These are phyloP conservation scores for Pseudogymnoascus sp. DNA, from an alignment of 2,329 filamentous ascomycete genomes.

Conservation along the genomic window DNA sequence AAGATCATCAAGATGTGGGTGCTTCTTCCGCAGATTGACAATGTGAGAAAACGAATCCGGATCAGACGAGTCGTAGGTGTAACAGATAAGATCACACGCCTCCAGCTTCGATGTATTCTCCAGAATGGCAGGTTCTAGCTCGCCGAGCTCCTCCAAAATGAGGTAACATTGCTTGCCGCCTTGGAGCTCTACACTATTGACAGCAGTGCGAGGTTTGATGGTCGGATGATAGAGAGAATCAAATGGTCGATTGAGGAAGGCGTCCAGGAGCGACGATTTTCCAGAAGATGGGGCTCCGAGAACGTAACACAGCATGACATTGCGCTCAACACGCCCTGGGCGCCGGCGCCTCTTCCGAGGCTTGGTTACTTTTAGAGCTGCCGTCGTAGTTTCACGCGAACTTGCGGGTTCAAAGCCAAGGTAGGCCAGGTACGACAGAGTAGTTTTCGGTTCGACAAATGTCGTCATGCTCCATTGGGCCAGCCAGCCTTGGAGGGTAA, in stretches of 20 bases:
- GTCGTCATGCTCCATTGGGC: constrained; percentile 99
- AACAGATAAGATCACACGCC: constrained; percentile 88
- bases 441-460: constrained; percentile 90
- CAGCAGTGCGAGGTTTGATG: constrained; percentile 86
- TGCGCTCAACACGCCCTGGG: constrained; percentile 81
- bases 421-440: constrained; percentile 90
- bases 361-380: constrained; percentile 87
- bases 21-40: constrained; percentile 68
- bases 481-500: constrained; percentile 95
- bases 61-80: constrained; percentile 93
- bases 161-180: constrained; percentile 96
- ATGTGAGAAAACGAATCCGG: constrained; percentile 94
- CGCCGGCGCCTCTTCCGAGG: constrained; percentile 76
- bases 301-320: constrained; percentile 90
- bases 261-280: constrained; percentile 84
- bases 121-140: constrained; percentile 88
- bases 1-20: constrained; percentile 78
- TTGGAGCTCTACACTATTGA: constrained; percentile 92
- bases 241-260: constrained; percentile 85
- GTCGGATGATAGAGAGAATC: constrained; percentile 80
- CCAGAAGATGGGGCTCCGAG: constrained; percentile 79
- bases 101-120: constrained; percentile 88
- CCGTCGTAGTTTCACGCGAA: constrained; percentile 67
- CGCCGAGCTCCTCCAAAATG: constrained; percentile 89
- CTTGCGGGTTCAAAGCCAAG: constrained; percentile 84